Base-by-base conservation (phyloP, 495 filamentous ascomycete genomes). In the Jackrogersella multiformis region DNA sequence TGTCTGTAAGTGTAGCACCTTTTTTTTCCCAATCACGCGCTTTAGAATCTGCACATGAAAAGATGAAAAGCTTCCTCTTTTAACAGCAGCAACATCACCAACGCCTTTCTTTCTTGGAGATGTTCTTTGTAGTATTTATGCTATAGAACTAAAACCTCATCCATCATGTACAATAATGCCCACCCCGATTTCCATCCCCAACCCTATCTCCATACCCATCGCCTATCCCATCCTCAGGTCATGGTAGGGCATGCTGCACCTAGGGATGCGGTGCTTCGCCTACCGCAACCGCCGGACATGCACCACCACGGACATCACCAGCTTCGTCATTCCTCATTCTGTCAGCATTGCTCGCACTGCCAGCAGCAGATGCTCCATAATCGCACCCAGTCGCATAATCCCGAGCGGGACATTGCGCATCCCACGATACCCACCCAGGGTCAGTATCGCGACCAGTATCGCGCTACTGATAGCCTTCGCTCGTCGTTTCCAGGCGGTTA, bases 1-100 rank as follows among this genome's bases (percentile, higher is more conserved):
- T 68, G 65, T 58, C 65, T 63, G 65, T 68, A 58, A 48, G 65
- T 68, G 18, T 26, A 48, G 18, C 21, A 35, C 13, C 28, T 56
- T 61, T 46, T 10, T 21, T 46, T 24, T 24, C 26, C 6, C 12
- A 10, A 18, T 20, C 16, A 8, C 39, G 38, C 55, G 26, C 35
- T 16, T 39, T 32, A 24, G 35, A 26, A 51, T 12, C 1, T 54
- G 18, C 45, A 45, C 41, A 51, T 42, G 12, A 30, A 38, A 38
- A 13, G 38, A 46, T 41, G 30, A 20, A 45, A 44, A 30, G 34
- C 46, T 60, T 62, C 45, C 32, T 32, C 21, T 46, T 15, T 24
- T 5, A 15, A 26, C 12, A 44, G 18, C n/a, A n/a, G n/a, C 34
- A 23, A 13, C 39, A 46, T 42, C 24, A 61, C 41, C 57, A 38